Base-by-base conservation (phyloP, 208 protist genomes). In the Trypanosoma scelopori region DNA sequence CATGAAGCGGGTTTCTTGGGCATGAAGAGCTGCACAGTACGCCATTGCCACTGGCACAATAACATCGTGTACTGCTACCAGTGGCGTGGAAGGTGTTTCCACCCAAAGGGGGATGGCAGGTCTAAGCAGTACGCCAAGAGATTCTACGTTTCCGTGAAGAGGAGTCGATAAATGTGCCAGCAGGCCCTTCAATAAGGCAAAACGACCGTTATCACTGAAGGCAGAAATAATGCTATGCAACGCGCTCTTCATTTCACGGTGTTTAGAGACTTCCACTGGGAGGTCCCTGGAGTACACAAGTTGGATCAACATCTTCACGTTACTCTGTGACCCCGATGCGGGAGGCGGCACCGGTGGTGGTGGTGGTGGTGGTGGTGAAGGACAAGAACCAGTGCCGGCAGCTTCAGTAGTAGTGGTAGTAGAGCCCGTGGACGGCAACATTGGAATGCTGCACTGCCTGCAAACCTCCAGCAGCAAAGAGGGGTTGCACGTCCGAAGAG, bases 1-100 rank as follows among this genome's bases (percentile, higher is more conserved):
- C 86, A 94, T 93, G 65, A 96, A 96, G 37, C 91, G 84, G 25
- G 84, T 91, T 55, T 96, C 87, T 1, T 85, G 86, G 55, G 85
- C 73, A 23, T 92, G 77, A 45, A 93, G 66, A 22, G 75, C 48
- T 43, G 73, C 63, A 75, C 70, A 85, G 63, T 78, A 91, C 18
- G 62, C 23, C 46, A 82, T 56, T 1, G 84, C 78, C 5, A 78
- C 71, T 18, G 87, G 85, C 30, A 93, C 46, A 43, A 96, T 92
- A 37, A 84, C 45, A 51, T 92, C 82, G 58, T 90, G 84, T 18
- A 84, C 22, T 15, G 56, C 51, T 28, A 76, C 65, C 22, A 62
- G 25, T 16, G 37, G 5, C 28, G 55, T 23, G 35, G 20, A 45
- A 32, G 45, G n/a, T 11, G 42, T 25, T 2, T 23, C 56, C 5